Base-by-base conservation (phyloP, 2,329 filamentous ascomycete genomes). In the Chaetomium olivaceum region DNA sequence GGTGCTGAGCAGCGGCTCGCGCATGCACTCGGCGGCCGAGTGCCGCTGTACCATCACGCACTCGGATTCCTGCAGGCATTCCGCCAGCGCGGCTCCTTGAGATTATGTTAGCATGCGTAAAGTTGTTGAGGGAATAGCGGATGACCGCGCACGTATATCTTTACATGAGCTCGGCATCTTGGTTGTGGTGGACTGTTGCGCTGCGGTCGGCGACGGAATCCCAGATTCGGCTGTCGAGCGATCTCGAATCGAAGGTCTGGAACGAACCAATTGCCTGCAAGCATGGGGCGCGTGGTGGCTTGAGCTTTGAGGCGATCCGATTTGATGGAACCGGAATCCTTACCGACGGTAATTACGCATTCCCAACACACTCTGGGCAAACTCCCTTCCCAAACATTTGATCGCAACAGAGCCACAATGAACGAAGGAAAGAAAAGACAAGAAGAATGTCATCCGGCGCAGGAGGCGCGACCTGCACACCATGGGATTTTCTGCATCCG, bases 21-120 rank as follows among this genome's bases (percentile, higher is more conserved):
- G 90, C 55, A 99, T 87, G 79, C 95, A 99, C 75, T 97, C 94
- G 77, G 89, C 84, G 25, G 95, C 92, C 9, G 85, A 87, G 82
- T 97, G 89, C 65, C 93, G 92, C 68, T 97, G 85, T 66, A 97
- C 85, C 88, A 98, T 93, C 74, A 99, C 91, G 80, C 95, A 99
- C 79, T 98, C 94, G 74, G 92, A 96, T 79, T 96, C 88, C 78
- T 97, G 93, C 71, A 99, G 92, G 81, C 95, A 99, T 82, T 92
- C 85, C 69, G 95, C 95, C 74, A 99, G 87, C 23, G 95, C 95
- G 69, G 91, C 89, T 80, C 94, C 94, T 98, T 36, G 9, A 33
- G 68, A 59, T 23, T 14, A 33, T 50, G 52, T 66, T 64, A 58
- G 65, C 67, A 16, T 14, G 36, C 25, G 63, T 19, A n/a, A 12